Evolutionary conservation across 176 grass and related monocot species (phyloP).

Genomic region (Carex kokanica): DNA sequence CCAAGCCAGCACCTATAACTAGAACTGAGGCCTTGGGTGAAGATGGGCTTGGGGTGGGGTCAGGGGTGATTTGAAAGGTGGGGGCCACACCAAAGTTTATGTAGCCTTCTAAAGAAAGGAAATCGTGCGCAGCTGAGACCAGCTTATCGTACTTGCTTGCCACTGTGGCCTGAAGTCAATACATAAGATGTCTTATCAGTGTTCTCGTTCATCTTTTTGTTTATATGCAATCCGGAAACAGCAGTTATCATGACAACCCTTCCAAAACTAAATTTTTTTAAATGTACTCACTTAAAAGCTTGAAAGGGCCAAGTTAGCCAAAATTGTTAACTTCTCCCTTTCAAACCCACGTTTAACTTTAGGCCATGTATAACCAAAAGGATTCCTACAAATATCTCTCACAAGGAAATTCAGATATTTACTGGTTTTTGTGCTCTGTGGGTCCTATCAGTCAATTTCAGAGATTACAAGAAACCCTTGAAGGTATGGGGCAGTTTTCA

Average conservation of each 20-base stretch:
- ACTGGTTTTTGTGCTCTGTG: background rate
- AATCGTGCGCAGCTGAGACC: constrained; percentile 58
- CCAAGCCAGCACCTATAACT: constrained; percentile 70
- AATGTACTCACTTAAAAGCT: background rate
- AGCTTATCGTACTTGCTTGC: constrained; percentile 64
- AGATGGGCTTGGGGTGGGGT: constrained; percentile 24
- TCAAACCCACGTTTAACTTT: background rate
- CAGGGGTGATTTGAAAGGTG: constrained; percentile 48
- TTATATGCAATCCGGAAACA: background rate
- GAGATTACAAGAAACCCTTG: background rate
- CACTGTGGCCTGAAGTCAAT: constrained; percentile 54
- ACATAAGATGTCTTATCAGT: background rate
- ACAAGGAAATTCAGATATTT: background rate
- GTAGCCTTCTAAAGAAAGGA: constrained; percentile 69
- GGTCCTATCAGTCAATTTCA: background rate
- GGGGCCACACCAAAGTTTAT: constrained; percentile 90
- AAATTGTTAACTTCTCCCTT: background rate
- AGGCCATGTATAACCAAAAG: no score
- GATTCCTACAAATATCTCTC: background rate
- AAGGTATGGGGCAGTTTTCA: background rate
- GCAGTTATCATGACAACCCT: background rate
- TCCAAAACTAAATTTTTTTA: background rate
- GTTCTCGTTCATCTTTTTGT: background rate
- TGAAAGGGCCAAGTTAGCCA: background rate
- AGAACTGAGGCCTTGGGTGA: constrained; percentile 40